Evolutionary conservation across 2,329 filamentous ascomycete species (phyloP).

Genomic region (Fusarium nisikadoi): DNA sequence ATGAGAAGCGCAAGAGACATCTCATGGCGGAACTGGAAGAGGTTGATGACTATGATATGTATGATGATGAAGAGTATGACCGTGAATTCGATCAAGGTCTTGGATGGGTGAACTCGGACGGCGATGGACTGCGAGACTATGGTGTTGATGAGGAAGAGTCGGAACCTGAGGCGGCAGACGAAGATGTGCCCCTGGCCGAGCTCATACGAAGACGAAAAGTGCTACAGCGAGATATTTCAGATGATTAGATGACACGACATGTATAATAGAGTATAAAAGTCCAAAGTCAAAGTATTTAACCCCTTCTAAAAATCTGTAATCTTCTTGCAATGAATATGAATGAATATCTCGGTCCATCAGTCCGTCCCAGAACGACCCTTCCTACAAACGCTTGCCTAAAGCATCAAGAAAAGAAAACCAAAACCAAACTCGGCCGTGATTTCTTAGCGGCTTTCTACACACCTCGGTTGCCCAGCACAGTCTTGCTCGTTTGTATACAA

Average conservation of each 20-base stretch:
- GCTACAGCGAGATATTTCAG: slow-evolving; percentile 45
- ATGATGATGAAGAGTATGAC: slow-evolving; percentile 69
- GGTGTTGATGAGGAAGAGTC: slow-evolving; percentile 80
- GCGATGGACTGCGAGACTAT: slow-evolving; percentile 78
- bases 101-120: slow-evolving; percentile 79
- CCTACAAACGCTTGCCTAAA: slow-evolving; percentile 30
- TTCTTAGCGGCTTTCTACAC: slow-evolving; percentile 20
- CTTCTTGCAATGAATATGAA: slow-evolving; percentile 21
- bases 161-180: slow-evolving; percentile 50
- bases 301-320: slow-evolving; percentile 30
- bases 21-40: slow-evolving; percentile 64
- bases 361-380: background rate
- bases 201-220: slow-evolving; percentile 68
- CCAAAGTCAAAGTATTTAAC: slow-evolving; percentile 25
- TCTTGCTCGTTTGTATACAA: slow-evolving; percentile 44
- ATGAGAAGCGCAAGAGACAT: slow-evolving; percentile 54
- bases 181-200: slow-evolving; percentile 76
- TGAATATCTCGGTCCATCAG: slow-evolving; percentile 17
- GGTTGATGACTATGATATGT: slow-evolving; percentile 64
- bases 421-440: slow-evolving; percentile 42
- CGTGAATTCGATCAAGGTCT: slow-evolving; percentile 49
- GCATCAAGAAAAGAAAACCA: slow-evolving; percentile 40
- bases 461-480: slow-evolving; percentile 43
- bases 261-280: slow-evolving; percentile 30
- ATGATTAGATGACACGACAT: slow-evolving; percentile 42